Percentiles rank a stretch among this genome's conserved stretches.
phyloP scores from a whole-genome alignment of 306 rosid species.

The Sesbania bispinosa region DNA sequence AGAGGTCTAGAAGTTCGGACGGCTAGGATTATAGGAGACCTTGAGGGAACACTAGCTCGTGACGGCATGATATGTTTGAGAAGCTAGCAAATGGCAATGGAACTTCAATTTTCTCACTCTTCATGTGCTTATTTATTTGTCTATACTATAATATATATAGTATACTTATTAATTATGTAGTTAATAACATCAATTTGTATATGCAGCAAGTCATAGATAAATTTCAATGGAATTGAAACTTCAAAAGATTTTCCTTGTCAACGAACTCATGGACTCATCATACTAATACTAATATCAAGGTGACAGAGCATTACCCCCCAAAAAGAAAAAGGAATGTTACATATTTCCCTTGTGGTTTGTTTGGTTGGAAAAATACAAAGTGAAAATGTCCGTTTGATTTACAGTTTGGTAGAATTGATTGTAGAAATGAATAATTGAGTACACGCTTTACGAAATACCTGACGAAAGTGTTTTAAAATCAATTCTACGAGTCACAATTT shows the following conservation, averaged over 20 bases:
- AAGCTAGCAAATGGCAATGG: conserved; percentile 38
- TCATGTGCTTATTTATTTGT: conserved; percentile 26
- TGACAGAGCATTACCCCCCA: no score
- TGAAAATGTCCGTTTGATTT: no score
- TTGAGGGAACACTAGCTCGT: conserved; percentile 88
- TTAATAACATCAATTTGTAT: conserved; percentile 42
- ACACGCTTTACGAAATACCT: no score
- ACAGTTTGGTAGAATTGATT: no score
- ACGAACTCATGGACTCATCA: conserved; percentile 7
- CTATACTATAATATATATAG: conserved; percentile 24
- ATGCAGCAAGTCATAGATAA: conserved; percentile 32
- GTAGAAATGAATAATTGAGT: no score
- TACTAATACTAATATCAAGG: background rate
- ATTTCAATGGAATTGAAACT: conserved; percentile 29
- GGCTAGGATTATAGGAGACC: conserved; percentile 83
- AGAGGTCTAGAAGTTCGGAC: conserved; percentile 89
- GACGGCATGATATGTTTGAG: conserved; percentile 81
- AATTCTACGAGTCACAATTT: no score
- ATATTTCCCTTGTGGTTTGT: no score
- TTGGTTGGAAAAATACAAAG: no score
- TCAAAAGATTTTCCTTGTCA: conserved; percentile 11
- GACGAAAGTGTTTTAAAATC: no score
- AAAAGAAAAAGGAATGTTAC: no score
- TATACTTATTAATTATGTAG: conserved; percentile 10
- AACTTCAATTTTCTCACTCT: background rate